Evolutionary conservation across 768 basidiomycete species (phyloP), one percentile per base, ranked within the genome.

Genomic region (Xerocomellus chrysenteron): DNA sequence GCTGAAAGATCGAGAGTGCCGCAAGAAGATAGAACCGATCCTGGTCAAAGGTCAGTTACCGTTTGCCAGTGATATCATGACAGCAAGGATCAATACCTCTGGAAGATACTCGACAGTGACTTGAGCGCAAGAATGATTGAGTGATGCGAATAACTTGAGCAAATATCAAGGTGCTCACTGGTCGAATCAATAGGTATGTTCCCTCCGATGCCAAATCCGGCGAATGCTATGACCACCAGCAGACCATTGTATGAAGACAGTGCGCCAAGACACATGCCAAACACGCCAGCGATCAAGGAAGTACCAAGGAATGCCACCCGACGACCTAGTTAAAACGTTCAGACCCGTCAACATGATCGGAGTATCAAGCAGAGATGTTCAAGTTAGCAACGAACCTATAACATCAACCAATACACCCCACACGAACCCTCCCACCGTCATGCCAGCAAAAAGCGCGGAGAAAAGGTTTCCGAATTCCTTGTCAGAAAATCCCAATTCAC

Each of bases 391-490:
- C 62, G 41, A 49, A 63, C 62, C 62, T 36, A 63, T 30, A n/a
- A 64, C 50, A 4, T 64, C 62, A 8, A 63, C 57, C 43, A 64
- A 50, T 16, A 47, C 37, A 0, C 62, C 62, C 62, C 62, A 63
- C 13, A 56, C 3, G 24, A 64, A 54, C 14, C 43, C 49, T 0
- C 62, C 62, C 1, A 12, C 33, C 5, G 55, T 21, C 2, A 59
- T 9, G 6, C 62, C 62, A 10, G 52, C 37, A 6, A 10, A 4
- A 14, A 54, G 52, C 0, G 55, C 45, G 32, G 44, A 17, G 2
- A 32, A 6, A 17, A 63, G 28, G 2, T 54, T 59, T 33, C 61
- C 62, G n/a, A 46, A 54, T 30, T 59, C 50, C 19, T 62, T 62
- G 54, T 63, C 60, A 3, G 62, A 56, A 37, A 54, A 63, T 21